Percentiles rank a stretch among this genome's conserved stretches.
Evolutionary conservation across 345 rosid genomes (phyloP).

Genomic region (Physaria fendleri): DNA sequence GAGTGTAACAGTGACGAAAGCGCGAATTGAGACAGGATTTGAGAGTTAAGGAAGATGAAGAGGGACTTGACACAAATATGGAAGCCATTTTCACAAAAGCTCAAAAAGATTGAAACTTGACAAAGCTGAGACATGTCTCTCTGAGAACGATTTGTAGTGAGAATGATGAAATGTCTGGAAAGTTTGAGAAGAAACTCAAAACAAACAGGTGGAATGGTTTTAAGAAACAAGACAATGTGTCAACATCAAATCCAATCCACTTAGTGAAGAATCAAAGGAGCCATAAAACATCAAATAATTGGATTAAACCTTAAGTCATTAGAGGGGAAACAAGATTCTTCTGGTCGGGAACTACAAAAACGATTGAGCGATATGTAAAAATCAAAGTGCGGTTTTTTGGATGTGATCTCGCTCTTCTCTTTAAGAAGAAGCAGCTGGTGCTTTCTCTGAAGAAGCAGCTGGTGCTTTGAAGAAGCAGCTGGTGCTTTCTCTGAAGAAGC

Average conservation of each 20-base stretch:
- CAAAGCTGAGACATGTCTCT: not conserved
- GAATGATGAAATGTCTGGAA: slow-evolving; percentile 33
- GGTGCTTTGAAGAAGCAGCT: too few relatives aligned
- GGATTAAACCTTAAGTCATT: slow-evolving; percentile 23
- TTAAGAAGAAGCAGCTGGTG: slow-evolving; percentile 21
- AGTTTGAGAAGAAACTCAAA: slow-evolving; percentile 37
- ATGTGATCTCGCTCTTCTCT: slow-evolving; percentile 9
- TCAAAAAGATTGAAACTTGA: not conserved
- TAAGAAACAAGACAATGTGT: slow-evolving; percentile 1
- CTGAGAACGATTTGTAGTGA: not conserved
- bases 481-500: too few relatives aligned
- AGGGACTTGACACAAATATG: slow-evolving; percentile 18
- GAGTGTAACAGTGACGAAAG: slow-evolving; percentile 7
- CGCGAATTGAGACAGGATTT: not conserved
- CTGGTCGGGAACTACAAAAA: slow-evolving; percentile 28
- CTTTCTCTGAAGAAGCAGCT: too few relatives aligned
- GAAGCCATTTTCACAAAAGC: slow-evolving; percentile 25
- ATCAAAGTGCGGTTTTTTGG: slow-evolving; percentile 10
- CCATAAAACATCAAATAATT: not conserved
- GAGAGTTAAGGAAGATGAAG: slow-evolving; percentile 20
- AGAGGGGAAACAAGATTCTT: slow-evolving; percentile 13
- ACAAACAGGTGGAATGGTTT: slow-evolving; percentile 26
- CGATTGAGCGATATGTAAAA: slow-evolving; percentile 21
- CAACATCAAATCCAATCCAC: slow-evolving; percentile 13
- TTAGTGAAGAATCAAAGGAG: not conserved